phyloP scores from a whole-genome alignment of 208 protist genomes.

The Trypanosoma brucei region DNA sequence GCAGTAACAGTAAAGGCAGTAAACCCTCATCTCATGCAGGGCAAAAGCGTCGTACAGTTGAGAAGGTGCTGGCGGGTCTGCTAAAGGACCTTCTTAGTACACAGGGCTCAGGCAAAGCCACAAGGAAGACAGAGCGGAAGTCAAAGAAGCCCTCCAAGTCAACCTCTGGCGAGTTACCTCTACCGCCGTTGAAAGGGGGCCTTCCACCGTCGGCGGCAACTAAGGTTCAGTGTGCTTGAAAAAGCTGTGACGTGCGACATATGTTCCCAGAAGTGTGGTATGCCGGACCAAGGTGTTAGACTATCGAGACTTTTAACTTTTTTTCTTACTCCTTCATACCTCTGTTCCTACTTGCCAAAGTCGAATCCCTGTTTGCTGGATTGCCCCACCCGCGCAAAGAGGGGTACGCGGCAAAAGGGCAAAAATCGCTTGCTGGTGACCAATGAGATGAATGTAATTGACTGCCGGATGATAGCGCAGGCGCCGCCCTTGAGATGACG shows the following conservation, averaged over 20 bases:
- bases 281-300: background rate
- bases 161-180: background rate
- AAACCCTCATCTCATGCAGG: background rate
- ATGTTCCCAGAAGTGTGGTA: background rate
- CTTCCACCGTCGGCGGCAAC: too few relatives aligned
- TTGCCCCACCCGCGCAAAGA: too few relatives aligned
- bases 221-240: background rate
- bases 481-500: too few relatives aligned
- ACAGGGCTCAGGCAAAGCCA: slow-evolving; percentile 25
- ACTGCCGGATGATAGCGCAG: too few relatives aligned
- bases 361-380: too few relatives aligned
- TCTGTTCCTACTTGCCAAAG: too few relatives aligned
- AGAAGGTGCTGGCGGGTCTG: slow-evolving; percentile 53
- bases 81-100: slow-evolving; percentile 57
- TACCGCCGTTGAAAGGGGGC: background rate
- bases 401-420: too few relatives aligned
- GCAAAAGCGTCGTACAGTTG: slow-evolving; percentile 36
- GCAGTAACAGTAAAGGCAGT: slow-evolving; percentile 4
- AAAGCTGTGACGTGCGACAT: background rate
- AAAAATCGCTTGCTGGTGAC: too few relatives aligned
- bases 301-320: background rate
- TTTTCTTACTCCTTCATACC: background rate
- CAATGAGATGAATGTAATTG: too few relatives aligned
- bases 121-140: background rate
- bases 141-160: background rate